Percentiles rank a stretch among this genome's conserved stretches.
These are phyloP conservation scores for Patellaria atrata DNA, from an alignment of 495 filamentous ascomycete species.

Conservation along the genomic window DNA sequence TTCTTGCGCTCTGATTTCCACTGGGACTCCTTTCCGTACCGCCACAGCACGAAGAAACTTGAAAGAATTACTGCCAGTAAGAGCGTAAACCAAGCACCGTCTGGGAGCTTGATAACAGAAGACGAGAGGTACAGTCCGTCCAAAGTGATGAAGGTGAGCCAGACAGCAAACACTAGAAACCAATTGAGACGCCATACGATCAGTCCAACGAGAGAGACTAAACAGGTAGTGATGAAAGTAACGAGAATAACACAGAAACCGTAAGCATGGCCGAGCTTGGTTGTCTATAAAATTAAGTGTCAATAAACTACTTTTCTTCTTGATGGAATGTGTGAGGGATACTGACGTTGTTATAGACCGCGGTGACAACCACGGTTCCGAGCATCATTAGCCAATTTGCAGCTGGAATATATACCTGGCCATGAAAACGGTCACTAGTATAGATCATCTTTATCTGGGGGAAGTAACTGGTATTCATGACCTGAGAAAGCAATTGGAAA, in stretches of 20 bases:
- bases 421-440: constrained; percentile 49
- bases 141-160: constrained; percentile 43
- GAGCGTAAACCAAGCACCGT: constrained; percentile 64
- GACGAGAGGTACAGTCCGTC: constrained; percentile 55
- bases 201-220: constrained; percentile 52
- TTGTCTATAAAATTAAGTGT: constrained; percentile 25
- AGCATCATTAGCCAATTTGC: constrained; percentile 63
- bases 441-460: constrained; percentile 57
- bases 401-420: constrained; percentile 57
- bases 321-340: not conserved
- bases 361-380: constrained; percentile 58
- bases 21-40: constrained; percentile 59
- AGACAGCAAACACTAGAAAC: constrained; percentile 42
- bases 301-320: not conserved
- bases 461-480: constrained; percentile 62
- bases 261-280: constrained; percentile 37
- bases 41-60: constrained; percentile 51
- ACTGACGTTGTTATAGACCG: constrained; percentile 46
- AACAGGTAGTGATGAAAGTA: constrained; percentile 58
- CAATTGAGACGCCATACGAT: constrained; percentile 51
- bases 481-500: constrained; percentile 55
- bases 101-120: constrained; percentile 51
- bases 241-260: constrained; percentile 62
- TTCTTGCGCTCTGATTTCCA: constrained; percentile 53
- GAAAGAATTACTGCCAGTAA: constrained; percentile 44